phyloP scores from a whole-genome alignment of 2,329 filamentous ascomycete species.

The Neurospora crassa region DNA sequence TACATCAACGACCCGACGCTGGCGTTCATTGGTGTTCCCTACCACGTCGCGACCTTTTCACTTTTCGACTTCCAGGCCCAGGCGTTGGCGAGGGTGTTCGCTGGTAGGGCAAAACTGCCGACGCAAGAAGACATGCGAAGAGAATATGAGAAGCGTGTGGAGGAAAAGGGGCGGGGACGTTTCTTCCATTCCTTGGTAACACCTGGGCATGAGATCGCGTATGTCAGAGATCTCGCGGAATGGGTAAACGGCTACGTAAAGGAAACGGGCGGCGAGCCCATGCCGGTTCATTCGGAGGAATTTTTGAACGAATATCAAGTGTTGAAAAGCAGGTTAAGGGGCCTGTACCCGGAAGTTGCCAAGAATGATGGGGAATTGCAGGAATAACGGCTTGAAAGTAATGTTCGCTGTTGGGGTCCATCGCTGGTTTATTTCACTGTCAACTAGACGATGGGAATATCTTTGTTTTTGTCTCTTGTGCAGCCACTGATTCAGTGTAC shows the following conservation, averaged over 20 bases:
- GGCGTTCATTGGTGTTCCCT: constrained; percentile 54
- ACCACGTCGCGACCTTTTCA: constrained; percentile 57
- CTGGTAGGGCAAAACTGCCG: constrained; percentile 41
- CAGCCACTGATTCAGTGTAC: background rate
- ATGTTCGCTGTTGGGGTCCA: background rate
- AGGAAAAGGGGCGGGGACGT: constrained; percentile 24
- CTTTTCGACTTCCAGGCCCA: constrained; percentile 63
- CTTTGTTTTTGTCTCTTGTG: background rate
- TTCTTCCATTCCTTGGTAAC: constrained; percentile 27
- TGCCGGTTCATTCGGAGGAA: constrained; percentile 24
- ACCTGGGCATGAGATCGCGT: constrained; percentile 15
- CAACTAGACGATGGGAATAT: background rate
- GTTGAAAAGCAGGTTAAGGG: constrained; percentile 12
- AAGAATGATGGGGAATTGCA: background rate
- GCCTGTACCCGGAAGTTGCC: background rate
- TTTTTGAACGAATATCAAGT: constrained; percentile 20
- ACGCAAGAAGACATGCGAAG: constrained; percentile 26
- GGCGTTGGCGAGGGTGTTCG: constrained; percentile 45
- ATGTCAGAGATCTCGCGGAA: constrained; percentile 16
- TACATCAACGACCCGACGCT: constrained; percentile 59
- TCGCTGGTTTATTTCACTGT: background rate
- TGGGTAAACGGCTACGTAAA: constrained; percentile 20
- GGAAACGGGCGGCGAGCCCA: constrained; percentile 15
- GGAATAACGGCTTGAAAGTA: background rate
- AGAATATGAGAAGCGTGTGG: constrained; percentile 24